Evolutionary conservation across 2,329 filamentous ascomycete genomes (phyloP).

Genomic region (Clonostachys byssicola): DNA sequence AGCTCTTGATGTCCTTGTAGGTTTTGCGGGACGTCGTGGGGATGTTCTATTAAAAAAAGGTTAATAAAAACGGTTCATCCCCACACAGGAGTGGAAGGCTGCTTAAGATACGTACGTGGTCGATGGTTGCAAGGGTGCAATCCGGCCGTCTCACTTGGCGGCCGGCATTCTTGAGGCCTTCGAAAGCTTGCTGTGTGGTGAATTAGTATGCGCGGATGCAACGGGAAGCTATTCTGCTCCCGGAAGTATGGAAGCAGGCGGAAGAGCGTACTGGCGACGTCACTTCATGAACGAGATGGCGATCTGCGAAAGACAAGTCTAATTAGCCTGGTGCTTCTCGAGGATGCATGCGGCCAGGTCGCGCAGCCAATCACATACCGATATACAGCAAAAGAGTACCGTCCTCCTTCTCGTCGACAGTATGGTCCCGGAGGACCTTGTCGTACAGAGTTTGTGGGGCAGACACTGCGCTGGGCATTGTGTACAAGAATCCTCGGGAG

Average conservation of each 20-base stretch:
- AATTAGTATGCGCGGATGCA: slow-evolving; percentile 3
- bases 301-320: slow-evolving; percentile 47
- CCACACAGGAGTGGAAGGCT: background rate
- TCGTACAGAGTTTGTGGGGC: slow-evolving; percentile 87
- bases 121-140: slow-evolving; percentile 93
- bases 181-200: slow-evolving; percentile 78
- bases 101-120: slow-evolving; percentile 67
- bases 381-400: slow-evolving; percentile 93
- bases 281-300: slow-evolving; percentile 97
- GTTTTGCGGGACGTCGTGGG: slow-evolving; percentile 87
- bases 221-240: too few species aligned
- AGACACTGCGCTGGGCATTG: slow-evolving; percentile 72
- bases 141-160: slow-evolving; percentile 89
- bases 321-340: background rate
- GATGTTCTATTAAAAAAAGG: slow-evolving; percentile 63
- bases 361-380: slow-evolving; percentile 42
- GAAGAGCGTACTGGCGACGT: slow-evolving; percentile 75
- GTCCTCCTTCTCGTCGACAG: slow-evolving; percentile 93
- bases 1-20: slow-evolving; percentile 89
- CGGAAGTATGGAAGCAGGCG: background rate
- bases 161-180: slow-evolving; percentile 85
- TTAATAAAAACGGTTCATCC: slow-evolving; percentile 2
- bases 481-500: slow-evolving; percentile 20
- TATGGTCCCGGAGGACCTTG: slow-evolving; percentile 93
- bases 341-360: too few species aligned